These are phyloP conservation scores for Termitomyces eurrhizus DNA, from an alignment of 768 basidiomycete species.

Conservation along the genomic window DNA sequence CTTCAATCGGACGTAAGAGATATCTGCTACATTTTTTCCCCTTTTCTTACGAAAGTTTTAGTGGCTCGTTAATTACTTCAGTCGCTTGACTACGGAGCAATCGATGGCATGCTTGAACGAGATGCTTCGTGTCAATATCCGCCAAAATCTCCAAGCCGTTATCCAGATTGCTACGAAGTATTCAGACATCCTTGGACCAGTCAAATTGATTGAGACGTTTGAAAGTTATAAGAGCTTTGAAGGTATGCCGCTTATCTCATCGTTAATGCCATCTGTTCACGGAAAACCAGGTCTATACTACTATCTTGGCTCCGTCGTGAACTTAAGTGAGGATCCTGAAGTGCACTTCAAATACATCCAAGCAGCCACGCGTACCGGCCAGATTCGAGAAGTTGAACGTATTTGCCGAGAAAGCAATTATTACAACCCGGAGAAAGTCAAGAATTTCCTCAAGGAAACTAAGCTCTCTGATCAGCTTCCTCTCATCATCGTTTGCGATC, in stretches of 20 bases:
- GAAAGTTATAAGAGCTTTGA: slow-evolving; percentile 98
- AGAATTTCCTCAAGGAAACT: slow-evolving; percentile 99
- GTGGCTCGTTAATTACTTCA: slow-evolving; percentile 98
- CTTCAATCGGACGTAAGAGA: slow-evolving; percentile 75
- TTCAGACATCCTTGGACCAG: slow-evolving; percentile 94
- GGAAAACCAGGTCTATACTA: slow-evolving; percentile 78
- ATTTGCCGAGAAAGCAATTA: slow-evolving; percentile 96
- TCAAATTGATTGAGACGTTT: slow-evolving; percentile 98
- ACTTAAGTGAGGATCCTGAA: slow-evolving; percentile 92
- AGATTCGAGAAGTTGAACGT: slow-evolving; percentile 98
- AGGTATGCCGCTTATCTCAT: slow-evolving; percentile 39
- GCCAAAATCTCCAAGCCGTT: slow-evolving; percentile 94
- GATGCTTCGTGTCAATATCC: slow-evolving; percentile 95
- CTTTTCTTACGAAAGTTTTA: slow-evolving; percentile 23
- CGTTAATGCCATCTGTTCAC: background rate
- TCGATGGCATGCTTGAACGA: slow-evolving; percentile 95
- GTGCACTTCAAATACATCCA: slow-evolving; percentile 99
- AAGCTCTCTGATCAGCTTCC: slow-evolving; percentile 95
- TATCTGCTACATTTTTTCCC: background rate
- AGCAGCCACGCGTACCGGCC: slow-evolving; percentile 95
- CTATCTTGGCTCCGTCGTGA: slow-evolving; percentile 97
- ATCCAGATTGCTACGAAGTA: slow-evolving; percentile 99
- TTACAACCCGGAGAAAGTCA: slow-evolving; percentile 99
- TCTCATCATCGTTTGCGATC: slow-evolving; percentile 99
- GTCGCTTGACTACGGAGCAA: slow-evolving; percentile 93